These are phyloP conservation scores for Berkeleyomyces basicola DNA, from an alignment of 2,329 filamentous ascomycete genomes.

Conservation along the genomic window DNA sequence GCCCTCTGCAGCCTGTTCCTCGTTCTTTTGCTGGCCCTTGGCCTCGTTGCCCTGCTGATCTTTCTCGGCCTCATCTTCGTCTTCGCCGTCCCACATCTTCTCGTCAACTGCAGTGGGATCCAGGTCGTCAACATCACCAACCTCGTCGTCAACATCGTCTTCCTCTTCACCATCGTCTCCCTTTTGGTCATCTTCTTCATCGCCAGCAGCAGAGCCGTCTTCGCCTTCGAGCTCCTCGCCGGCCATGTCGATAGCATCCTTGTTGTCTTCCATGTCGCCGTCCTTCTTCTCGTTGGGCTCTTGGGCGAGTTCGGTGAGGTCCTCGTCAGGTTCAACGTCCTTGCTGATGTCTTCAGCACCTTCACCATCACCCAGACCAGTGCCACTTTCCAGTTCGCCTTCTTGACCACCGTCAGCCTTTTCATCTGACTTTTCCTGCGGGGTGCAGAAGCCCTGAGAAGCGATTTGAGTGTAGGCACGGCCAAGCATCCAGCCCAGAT, in stretches of 20 bases:
- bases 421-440: slow-evolving; percentile 61
- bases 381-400: slow-evolving; percentile 77
- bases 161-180: slow-evolving; percentile 48
- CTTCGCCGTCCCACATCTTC: slow-evolving; percentile 93
- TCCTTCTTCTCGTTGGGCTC: slow-evolving; percentile 52
- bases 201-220: slow-evolving; percentile 46
- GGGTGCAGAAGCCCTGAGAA: slow-evolving; percentile 78
- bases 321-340: slow-evolving; percentile 84
- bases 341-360: slow-evolving; percentile 96
- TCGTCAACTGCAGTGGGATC: slow-evolving; percentile 86
- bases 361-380: slow-evolving; percentile 85
- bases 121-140: slow-evolving; percentile 78
- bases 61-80: slow-evolving; percentile 64
- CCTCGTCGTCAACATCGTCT: slow-evolving; percentile 75
- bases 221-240: slow-evolving; percentile 84
- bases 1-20: slow-evolving; percentile 42
- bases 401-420: slow-evolving; percentile 57
- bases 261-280: slow-evolving; percentile 57
- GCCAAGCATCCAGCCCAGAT: slow-evolving; percentile 58
- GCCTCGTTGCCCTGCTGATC: slow-evolving; percentile 61
- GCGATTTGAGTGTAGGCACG: slow-evolving; percentile 66
- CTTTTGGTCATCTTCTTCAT: slow-evolving; percentile 43
- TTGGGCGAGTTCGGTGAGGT: slow-evolving; percentile 79
- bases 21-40: slow-evolving; percentile 50
- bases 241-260: slow-evolving; percentile 83